Conservation (phyloP, 352 stramenopile genomes). For the Pythium coloratum region DNA sequence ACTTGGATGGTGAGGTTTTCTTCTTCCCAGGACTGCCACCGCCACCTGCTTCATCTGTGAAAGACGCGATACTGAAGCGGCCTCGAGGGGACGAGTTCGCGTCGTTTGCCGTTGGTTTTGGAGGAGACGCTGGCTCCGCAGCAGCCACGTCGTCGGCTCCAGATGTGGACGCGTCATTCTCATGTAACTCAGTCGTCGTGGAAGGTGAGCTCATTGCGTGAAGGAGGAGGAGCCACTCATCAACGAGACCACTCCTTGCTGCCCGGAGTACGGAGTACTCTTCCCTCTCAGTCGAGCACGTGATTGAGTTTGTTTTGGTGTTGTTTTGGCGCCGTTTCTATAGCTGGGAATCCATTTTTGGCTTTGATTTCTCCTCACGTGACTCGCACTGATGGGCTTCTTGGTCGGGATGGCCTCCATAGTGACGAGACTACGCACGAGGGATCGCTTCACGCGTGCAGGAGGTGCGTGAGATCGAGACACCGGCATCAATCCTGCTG, state of each 20-base stretch:
- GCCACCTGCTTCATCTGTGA: neutral
- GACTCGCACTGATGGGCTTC: neutral
- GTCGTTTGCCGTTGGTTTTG: neutral
- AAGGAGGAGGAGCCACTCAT: neutral
- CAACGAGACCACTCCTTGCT: neutral
- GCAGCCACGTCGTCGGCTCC: neutral
- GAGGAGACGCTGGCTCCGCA: neutral
- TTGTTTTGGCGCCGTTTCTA: neutral
- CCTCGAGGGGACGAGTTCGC: neutral
- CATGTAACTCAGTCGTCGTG: neutral
- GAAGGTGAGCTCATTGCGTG: neutral
- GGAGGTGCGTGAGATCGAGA: neutral
- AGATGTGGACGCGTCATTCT: neutral
- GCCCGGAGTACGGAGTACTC: too few species aligned
- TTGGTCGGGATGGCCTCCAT: conserved; percentile 1
- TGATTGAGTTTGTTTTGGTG: neutral
- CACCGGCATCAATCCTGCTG: too few species aligned
- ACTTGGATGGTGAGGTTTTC: conserved; percentile 18
- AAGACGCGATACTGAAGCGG: neutral
- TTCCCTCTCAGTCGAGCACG: neutral
- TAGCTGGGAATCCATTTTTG: conserved; percentile 3
- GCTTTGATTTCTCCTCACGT: neutral
- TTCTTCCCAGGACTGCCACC: conserved; percentile 2
- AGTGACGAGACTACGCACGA: neutral
- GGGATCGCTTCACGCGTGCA: neutral